Base-by-base conservation (phyloP, 1,139 yeast genomes). In the Debaryomycetaceae sp. region DNA sequence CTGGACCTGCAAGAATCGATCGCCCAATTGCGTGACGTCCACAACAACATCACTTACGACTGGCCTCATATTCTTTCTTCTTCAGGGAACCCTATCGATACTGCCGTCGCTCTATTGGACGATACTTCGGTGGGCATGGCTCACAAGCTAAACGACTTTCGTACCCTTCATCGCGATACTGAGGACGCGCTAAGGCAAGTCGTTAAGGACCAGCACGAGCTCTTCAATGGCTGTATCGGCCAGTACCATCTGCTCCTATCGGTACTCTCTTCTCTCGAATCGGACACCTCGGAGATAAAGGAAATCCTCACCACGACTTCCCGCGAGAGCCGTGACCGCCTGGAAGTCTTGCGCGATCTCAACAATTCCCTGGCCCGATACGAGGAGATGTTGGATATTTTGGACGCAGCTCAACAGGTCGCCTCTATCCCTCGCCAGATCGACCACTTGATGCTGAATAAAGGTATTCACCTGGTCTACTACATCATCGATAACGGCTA, bases 91-190 rank as follows among this genome's bases (percentile, higher is more conserved):
- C 94, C 95, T 1, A 62, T 87, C 25, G 95, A 85, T 43, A 62
- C 79, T 32, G 95, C 95, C 0, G 62, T 87, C 27, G 73, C 90
- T 1, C 60, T 87, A 34, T 60, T 85, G 41, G 96, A 87, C 50
- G 78, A 76, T 41, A 76, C 93, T 3, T 81, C 95, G 1, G 93
- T 86, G 20, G 97, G 97, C 0, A 56, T 81, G 44, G 93, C 94
- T 1, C 78, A 78, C 44, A 71, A 77, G 37, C 63, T 66, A 32
- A 60, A 62, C 1, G 81, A 77, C 30, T 81, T 81, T 39, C 52
- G 62, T 27, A 62, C 61, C 31, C 45, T 77, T 31, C 68, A 72
- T 33, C 58, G 58, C 12, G 59, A 70, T 35, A 75, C 87, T 11
- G 73, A 74, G 19, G 50, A 51, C 19, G 71, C 77, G 13, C 58